These are phyloP conservation scores for Rhizophora apiculata DNA, from an alignment of 345 rosid genomes.

Conservation along the genomic window DNA sequence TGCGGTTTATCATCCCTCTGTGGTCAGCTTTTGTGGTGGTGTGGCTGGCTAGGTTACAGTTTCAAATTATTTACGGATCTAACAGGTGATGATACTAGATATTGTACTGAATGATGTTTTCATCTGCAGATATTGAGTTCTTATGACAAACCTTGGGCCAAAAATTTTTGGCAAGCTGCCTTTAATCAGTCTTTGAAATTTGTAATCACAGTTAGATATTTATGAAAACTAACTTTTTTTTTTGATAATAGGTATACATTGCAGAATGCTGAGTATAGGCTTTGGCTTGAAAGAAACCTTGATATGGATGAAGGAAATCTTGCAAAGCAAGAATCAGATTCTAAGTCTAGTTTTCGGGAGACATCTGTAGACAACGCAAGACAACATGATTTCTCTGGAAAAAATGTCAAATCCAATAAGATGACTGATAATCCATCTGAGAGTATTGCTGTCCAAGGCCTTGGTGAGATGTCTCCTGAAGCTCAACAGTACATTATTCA, in stretches of 20 bases:
- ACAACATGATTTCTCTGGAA: constrained; percentile 24
- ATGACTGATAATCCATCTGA: constrained; percentile 29
- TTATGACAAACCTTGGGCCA: too few relatives aligned
- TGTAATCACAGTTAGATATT: neutral
- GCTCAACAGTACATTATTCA: constrained; percentile 65
- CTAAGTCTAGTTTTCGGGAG: constrained; percentile 42
- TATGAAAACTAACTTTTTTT: constrained; percentile 13
- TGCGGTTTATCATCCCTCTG: neutral
- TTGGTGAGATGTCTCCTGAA: constrained; percentile 68
- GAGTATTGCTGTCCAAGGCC: constrained; percentile 40
- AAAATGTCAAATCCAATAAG: constrained; percentile 33
- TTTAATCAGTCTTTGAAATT: neutral
- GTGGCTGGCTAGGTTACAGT: too few relatives aligned
- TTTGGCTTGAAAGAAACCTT: constrained; percentile 81
- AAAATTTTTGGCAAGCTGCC: constrained; percentile 3
- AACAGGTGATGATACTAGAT: too few relatives aligned
- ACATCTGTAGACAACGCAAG: constrained; percentile 30
- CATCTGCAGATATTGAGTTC: too few relatives aligned
- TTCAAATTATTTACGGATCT: too few relatives aligned
- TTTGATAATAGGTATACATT: constrained; percentile 65
- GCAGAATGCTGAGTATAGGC: constrained; percentile 88
- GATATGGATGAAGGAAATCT: constrained; percentile 45
- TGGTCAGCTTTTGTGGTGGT: neutral
- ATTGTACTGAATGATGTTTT: too few relatives aligned
- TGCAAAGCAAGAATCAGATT: constrained; percentile 39